These are phyloP conservation scores for Chlamydomonas incerta DNA, from an alignment of 139 green algal genomes.

Conservation along the genomic window DNA sequence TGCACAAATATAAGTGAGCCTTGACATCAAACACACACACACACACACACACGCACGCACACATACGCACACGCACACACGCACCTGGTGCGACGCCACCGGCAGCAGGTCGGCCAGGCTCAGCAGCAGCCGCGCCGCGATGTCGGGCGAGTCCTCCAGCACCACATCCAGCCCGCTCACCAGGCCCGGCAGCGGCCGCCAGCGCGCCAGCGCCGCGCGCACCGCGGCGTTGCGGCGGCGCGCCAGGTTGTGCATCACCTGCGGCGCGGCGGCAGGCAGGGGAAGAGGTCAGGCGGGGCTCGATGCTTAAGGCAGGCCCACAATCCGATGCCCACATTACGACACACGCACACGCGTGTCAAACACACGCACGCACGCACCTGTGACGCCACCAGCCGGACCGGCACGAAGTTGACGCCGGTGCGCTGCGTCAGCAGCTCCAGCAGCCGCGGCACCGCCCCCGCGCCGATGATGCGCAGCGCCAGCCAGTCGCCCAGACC, in stretches of 20 bases:
- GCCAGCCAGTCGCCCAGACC: slow-evolving; percentile 38
- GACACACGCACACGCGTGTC: neutral
- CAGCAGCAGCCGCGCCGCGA: slow-evolving; percentile 33
- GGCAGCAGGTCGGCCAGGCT: slow-evolving; percentile 13
- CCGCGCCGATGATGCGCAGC: slow-evolving; percentile 18
- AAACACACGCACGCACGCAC: no score
- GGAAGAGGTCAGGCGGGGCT: neutral
- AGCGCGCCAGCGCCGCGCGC: slow-evolving; percentile 21
- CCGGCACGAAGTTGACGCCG: slow-evolving; percentile 15
- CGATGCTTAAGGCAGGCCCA: neutral
- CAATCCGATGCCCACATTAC: neutral
- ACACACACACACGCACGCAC: no score
- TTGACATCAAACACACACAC: no score
- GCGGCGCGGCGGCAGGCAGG: neutral
- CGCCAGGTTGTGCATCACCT: slow-evolving; percentile 36
- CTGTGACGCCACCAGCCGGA: slow-evolving; percentile 25
- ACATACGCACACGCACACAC: no score
- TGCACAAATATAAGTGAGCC: no score
- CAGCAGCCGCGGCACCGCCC: slow-evolving; percentile 32
- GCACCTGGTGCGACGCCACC: slow-evolving; percentile 3
- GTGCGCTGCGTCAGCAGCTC: slow-evolving; percentile 35
- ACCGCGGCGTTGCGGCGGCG: slow-evolving; percentile 34
- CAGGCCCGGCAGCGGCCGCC: slow-evolving; percentile 24
- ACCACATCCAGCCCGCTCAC: slow-evolving; percentile 23
- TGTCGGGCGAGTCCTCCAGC: slow-evolving; percentile 29